Evolutionary conservation across 257 asterid species (phyloP), one percentile per base, ranked within the genome.

Genomic region (Ballota nigra): DNA sequence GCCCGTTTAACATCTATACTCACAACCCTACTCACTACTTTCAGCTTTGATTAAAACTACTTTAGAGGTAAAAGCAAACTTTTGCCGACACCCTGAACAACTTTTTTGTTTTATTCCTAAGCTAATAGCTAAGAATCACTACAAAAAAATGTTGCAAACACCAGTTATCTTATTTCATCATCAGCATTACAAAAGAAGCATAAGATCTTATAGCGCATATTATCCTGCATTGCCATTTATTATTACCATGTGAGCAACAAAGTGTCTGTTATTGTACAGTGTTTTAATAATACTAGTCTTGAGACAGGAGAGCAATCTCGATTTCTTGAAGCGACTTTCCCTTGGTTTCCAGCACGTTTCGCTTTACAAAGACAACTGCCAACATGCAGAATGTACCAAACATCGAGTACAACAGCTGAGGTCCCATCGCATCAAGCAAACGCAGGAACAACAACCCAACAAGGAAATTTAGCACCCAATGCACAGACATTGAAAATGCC

Each of bases 321-420:
- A 92, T 92, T 68, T 92, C 98, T 75, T 92, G 98, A 70, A 92
- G 95, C 1, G 98, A 84, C 73, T 86, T 92, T 70, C 98, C 98
- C 75, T 92, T 92, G 16, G 98, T 92, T 81, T 92, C 98, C 79
- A 90, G 71, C 66, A 92, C 96, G 31, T 88, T 88, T 68, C 82
- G 83, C 82, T 84, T 87, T 19, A 92, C 96, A 69, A 90, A 90
- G 28, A 77, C 86, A 68, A 86, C 93, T 0, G 88, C 97, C 78
- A 92, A 23, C 81, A 88, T 60, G 82, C 97, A 92, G 78, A 87
- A 86, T 11, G 82, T 33, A 29, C 92, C 86, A 34, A 92, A 92
- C 77, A 88, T 81, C 0, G 96, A 77, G 80, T 92, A 92, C 72
- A 92, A 69, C 43, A 83, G 73, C 76, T 76, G 86, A 1, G 97